phyloP scores from a whole-genome alignment of 2,329 filamentous ascomycete genomes.

The Parascedosporium putredinis region DNA sequence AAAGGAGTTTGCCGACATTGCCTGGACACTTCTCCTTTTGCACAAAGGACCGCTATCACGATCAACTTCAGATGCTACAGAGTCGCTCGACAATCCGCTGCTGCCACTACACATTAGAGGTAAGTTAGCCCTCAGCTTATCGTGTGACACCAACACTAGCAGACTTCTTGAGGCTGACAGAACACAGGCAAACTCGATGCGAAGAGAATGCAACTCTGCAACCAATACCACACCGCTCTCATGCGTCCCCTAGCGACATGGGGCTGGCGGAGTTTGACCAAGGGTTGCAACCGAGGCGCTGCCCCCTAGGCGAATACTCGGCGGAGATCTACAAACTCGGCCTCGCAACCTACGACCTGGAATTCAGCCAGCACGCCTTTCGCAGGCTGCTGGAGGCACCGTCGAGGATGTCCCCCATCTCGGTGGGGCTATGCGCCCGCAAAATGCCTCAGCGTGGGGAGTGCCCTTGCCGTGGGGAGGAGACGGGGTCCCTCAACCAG shows the following conservation, averaged over 20 bases:
- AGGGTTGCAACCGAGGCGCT: not conserved
- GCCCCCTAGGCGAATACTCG: not conserved
- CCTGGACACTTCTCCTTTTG: not conserved
- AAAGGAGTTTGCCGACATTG: not conserved
- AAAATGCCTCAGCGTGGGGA: no score
- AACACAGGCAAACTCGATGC: not conserved
- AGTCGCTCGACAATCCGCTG: not conserved
- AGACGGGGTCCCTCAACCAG: not conserved
- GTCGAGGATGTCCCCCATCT: not conserved
- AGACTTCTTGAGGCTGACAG: no score
- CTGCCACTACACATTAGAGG: not conserved
- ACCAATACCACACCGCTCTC: not conserved
- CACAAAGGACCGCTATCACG: not conserved
- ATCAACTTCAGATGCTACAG: not conserved
- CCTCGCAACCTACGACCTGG: not conserved
- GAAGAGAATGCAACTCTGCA: not conserved
- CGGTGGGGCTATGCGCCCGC: not conserved
- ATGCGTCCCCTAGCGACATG: not conserved
- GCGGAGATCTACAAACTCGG: not conserved
- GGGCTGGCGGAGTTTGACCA: not conserved
- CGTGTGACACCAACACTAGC: not conserved
- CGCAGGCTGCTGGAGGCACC: not conserved
- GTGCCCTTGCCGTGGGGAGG: not conserved
- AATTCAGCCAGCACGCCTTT: not conserved
- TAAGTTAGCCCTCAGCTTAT: not conserved